These are phyloP conservation scores for Monosiga brevicollis DNA, from an alignment of 78 protist genomes.

Conservation along the genomic window DNA sequence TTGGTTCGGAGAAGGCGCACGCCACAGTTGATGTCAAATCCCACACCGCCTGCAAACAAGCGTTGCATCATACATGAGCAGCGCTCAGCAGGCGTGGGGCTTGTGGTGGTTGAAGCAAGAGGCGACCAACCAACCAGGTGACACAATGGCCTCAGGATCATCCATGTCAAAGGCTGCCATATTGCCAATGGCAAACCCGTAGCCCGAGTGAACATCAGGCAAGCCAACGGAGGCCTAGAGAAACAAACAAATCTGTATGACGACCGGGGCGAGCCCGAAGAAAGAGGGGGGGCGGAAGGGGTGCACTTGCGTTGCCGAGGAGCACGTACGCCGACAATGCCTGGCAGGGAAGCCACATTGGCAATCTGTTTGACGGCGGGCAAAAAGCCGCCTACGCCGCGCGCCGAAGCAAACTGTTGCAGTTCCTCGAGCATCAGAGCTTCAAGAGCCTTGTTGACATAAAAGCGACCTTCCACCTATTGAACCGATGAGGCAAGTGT, in stretches of 20 bases:
- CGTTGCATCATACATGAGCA: too few species aligned
- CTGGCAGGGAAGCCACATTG: constrained; percentile 83
- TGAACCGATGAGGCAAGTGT: neutral
- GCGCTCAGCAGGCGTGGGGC: neutral
- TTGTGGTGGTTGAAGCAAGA: constrained; percentile 24
- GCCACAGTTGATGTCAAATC: constrained; percentile 96
- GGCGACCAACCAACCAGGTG: constrained; percentile 61
- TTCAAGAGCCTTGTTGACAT: constrained; percentile 57
- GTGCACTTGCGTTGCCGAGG: neutral
- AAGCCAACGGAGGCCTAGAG: constrained; percentile 57
- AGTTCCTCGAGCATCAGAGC: constrained; percentile 68
- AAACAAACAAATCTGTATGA: too few species aligned
- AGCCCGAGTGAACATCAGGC: constrained; percentile 87
- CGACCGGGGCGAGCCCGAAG: too few species aligned
- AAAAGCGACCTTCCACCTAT: constrained; percentile 61
- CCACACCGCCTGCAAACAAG: constrained; percentile 51
- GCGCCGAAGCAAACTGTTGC: constrained; percentile 14
- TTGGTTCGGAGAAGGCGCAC: constrained; percentile 90
- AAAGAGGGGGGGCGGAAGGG: neutral
- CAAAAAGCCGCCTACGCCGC: constrained; percentile 50
- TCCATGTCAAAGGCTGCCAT: constrained; percentile 91
- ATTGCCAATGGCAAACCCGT: constrained; percentile 92
- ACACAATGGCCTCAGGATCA: constrained; percentile 81
- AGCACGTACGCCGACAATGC: constrained; percentile 57
- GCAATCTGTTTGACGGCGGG: constrained; percentile 67